Evolutionary conservation across 176 grass and related monocot genomes (phyloP), one percentile per base, ranked within the genome.

Genomic region (Juncus effusus): DNA sequence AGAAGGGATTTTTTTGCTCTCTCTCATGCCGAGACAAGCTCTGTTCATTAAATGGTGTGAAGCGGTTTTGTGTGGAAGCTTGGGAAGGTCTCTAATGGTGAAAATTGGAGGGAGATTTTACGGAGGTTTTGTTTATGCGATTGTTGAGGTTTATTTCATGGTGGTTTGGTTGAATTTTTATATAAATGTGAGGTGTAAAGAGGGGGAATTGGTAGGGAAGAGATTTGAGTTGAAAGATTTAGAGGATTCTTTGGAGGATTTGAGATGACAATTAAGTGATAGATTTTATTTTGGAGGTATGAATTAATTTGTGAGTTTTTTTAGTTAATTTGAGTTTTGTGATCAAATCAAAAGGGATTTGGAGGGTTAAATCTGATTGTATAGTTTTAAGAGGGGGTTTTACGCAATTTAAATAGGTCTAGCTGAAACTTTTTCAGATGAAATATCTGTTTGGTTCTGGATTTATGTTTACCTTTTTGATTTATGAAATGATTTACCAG

Each of bases 91-190:
- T 38, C 40, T 86, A 41, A 76, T 91, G 77, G 77, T 79, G 62
- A 57, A 72, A 72, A 40, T 91, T 79, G 71, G 74, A 52, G 88
- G 94, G 38, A 97, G 72, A 38, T 62, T 97, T 55, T 69, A 89
- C 78, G 88, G 80, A 2, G 85, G 84, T 13, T 76, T 85, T 39
- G 53, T 89, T 61, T 81, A 88, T 56, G 83, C 88, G 1, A 8
- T 89, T 16, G 79, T 75, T 2, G 82, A 96, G 74, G 81, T 96
- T 13, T 96, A 96, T 73, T 91, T 96, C 51, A 89, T 91, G 84
- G 93, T 86, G 37, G 93, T 91, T n/a, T 96, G 93, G 93, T 60
- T 86, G 38, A 74, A 81, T 59, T 96, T 91, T 86, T 91, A 84
- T 75, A 74, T 96, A 59, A 42, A 81, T 19, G 85, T 77, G 63